Base-by-base conservation (phyloP, 2,329 filamentous ascomycete genomes). In the Monosporascus sp. region DNA sequence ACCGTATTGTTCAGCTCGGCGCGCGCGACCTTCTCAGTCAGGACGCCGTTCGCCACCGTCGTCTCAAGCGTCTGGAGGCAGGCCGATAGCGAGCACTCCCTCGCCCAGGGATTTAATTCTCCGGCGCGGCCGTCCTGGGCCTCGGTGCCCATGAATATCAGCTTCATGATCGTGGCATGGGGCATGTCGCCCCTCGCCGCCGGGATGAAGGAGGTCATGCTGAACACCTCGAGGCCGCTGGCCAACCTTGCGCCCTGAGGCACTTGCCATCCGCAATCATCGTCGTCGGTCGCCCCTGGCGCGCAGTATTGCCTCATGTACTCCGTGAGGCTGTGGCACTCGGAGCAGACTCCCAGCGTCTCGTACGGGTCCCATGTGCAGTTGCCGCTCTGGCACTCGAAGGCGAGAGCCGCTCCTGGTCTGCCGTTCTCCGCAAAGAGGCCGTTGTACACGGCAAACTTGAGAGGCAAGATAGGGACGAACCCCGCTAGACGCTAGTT, bases 81-180 rank as follows among this genome's bases (percentile, higher is more conserved):
- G 7, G 64, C 61, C 11, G 59, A 60, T 2, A 69, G 48, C 5
- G 59, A 53, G 48, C 68, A 70, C 49, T 69, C 67, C 17, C 59
- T 53, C 6, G 67, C 66, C 66, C 67, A 69, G 1, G 68, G 66
- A 27, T 60, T 58, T 2, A 56, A 48, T 9, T 61, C 63, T 3
- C 60, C 63, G 0, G 64, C 52, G 1, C 43, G 49, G 1, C 61
- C 64, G 38, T 59, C 51, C 43, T 59, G 57, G 14, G 62, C 52
- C 48, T 70, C 67, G 16, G 65, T 67, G 31, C 67, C 67, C 63
- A 70, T 67, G 56, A 70, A 70, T 1, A 67, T 58, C n/a, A 70
- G 59, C 22, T 62, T 62, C 58, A 69, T 58, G 40, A 69, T 68
- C 11, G 62, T 67, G 3, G 65, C 67, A 51, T 66, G 66, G 3